Percentiles rank a stretch among this genome's conserved stretches.
phyloP scores from a whole-genome alignment of 805 yeast species.

The Metschnikowia borealis region DNA sequence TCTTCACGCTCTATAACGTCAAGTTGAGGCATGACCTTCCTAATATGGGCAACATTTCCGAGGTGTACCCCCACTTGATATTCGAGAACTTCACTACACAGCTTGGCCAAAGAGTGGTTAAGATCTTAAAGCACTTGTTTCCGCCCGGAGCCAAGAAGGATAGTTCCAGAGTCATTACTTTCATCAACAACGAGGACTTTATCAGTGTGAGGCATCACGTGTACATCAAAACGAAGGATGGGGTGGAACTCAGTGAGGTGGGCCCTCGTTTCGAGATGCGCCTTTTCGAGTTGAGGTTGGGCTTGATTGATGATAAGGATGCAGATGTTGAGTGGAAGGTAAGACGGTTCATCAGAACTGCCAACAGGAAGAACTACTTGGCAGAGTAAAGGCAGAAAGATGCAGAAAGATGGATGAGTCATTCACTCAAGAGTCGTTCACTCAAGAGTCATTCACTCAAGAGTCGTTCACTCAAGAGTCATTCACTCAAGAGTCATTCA shows the following conservation, averaged over 20 bases:
- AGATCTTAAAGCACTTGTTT: slow-evolving; percentile 80
- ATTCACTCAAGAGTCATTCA: too few relatives aligned
- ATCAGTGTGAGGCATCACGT: slow-evolving; percentile 95
- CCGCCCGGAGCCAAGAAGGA: slow-evolving; percentile 97
- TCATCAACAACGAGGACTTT: slow-evolving; percentile 85
- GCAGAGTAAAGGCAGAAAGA: slow-evolving; percentile 17
- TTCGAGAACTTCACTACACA: slow-evolving; percentile 84
- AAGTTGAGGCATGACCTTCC: slow-evolving; percentile 88
- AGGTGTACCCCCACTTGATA: slow-evolving; percentile 89
- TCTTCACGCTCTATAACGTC: slow-evolving; percentile 91
- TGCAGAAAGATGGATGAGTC: too few relatives aligned
- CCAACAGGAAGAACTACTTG: slow-evolving; percentile 88
- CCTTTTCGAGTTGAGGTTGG: slow-evolving; percentile 79
- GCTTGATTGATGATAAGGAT: slow-evolving; percentile 91
- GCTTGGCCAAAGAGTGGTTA: slow-evolving; percentile 78
- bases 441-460: too few relatives aligned
- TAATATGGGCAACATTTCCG: slow-evolving; percentile 82
- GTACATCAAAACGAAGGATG: slow-evolving; percentile 81
- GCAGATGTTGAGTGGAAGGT: slow-evolving; percentile 98
- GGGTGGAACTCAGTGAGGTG: slow-evolving; percentile 89
- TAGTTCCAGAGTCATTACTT: slow-evolving; percentile 86
- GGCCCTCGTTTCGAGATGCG: slow-evolving; percentile 99
- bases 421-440: too few relatives aligned
- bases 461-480: too few relatives aligned
- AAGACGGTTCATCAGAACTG: slow-evolving; percentile 90